These are phyloP conservation scores for Neopestalotiopsis rosae DNA, from an alignment of 2,329 filamentous ascomycete species.

Conservation along the genomic window DNA sequence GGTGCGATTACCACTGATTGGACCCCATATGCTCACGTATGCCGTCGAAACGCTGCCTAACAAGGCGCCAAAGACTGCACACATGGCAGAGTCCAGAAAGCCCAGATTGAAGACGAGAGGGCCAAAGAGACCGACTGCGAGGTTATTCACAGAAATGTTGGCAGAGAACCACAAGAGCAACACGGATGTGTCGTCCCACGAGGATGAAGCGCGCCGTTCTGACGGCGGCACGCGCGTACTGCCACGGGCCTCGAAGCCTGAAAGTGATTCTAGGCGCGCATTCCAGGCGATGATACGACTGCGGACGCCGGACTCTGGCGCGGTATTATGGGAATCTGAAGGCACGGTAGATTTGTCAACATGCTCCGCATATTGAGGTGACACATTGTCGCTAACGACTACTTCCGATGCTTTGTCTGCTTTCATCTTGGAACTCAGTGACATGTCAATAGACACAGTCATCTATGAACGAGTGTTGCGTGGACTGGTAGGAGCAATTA, in stretches of 20 bases:
- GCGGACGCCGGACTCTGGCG: not conserved
- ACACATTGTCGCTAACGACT: not conserved
- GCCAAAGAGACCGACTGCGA: constrained; percentile 38
- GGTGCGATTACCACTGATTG: constrained; percentile 32
- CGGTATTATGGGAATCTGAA: no score
- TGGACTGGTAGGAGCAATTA: no score
- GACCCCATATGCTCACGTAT: constrained; percentile 36
- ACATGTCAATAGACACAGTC: not conserved
- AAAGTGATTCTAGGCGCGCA: constrained; percentile 6
- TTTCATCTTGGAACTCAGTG: not conserved
- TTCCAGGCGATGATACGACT: constrained; percentile 3
- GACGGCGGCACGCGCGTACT: constrained; percentile 44
- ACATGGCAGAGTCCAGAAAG: constrained; percentile 31
- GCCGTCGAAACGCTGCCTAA: constrained; percentile 31
- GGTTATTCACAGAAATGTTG: constrained; percentile 50
- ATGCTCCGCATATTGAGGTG: not conserved
- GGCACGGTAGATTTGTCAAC: not conserved
- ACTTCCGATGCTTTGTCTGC: not conserved
- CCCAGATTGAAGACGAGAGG: constrained; percentile 36
- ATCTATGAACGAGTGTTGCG: no score
- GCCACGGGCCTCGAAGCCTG: constrained; percentile 42
- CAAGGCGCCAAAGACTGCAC: constrained; percentile 32
- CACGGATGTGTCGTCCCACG: not conserved
- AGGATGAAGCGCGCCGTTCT: constrained; percentile 35
- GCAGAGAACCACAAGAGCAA: constrained; percentile 50